Conservation (phyloP, 441 rosid species). For the Kokia cookei region DNA sequence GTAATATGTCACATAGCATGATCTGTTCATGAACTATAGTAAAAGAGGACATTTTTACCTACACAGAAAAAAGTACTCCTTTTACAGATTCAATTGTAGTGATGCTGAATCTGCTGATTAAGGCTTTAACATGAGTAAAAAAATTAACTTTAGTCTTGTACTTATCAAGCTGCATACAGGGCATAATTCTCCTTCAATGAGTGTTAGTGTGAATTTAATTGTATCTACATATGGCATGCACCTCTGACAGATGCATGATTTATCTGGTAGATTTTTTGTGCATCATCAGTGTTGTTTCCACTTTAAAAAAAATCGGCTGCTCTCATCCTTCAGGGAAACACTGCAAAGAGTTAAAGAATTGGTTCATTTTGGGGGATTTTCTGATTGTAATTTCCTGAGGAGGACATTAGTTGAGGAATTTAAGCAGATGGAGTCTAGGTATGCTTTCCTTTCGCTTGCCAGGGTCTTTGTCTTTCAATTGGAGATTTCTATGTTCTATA, state of each 20-base stretch:
- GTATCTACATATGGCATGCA: neutral
- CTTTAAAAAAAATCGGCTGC: slow-evolving; percentile 5
- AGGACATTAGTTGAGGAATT: slow-evolving; percentile 78
- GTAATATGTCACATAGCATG: neutral
- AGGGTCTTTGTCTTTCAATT: slow-evolving; percentile 1
- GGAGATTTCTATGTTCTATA: neutral
- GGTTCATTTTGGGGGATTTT: slow-evolving; percentile 76
- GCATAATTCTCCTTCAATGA: neutral
- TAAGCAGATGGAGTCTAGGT: slow-evolving; percentile 77
- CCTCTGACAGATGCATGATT: neutral
- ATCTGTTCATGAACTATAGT: neutral
- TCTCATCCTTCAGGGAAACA: slow-evolving; percentile 50
- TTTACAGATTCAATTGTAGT: neutral
- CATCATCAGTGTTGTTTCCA: slow-evolving; percentile 1
- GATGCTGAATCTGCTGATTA: neutral
- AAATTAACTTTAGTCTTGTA: neutral
- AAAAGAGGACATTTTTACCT: neutral
- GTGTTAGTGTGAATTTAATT: neutral
- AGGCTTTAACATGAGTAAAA: neutral
- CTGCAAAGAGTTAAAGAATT: slow-evolving; percentile 61
- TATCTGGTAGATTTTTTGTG: neutral
- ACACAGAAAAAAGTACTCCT: neutral
- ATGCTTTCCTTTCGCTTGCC: slow-evolving; percentile 16
- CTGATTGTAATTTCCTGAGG: slow-evolving; percentile 52
- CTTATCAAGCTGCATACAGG: neutral